Evolutionary conservation across 441 rosid species (phyloP).

Genomic region (Brassica hybrid): DNA sequence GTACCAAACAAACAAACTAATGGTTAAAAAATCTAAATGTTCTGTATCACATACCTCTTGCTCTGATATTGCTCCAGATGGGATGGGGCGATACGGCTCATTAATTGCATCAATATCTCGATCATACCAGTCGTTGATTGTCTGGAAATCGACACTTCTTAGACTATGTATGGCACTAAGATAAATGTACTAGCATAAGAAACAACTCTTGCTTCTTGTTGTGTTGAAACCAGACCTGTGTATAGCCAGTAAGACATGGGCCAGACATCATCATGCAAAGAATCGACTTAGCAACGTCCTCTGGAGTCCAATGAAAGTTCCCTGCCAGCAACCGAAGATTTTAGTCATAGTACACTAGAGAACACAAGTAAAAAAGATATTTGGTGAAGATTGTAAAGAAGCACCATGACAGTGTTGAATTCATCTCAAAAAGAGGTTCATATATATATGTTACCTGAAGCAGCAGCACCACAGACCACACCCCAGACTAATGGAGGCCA

Average conservation of each 20-base stretch:
- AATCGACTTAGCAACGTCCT: conserved; percentile 91
- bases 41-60: conserved; percentile 56
- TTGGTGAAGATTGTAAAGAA: conserved; percentile 3
- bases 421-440: neutral
- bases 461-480: conserved; percentile 98
- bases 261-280: conserved; percentile 97
- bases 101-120: conserved; percentile 97
- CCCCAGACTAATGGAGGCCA: conserved; percentile 99
- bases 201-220: conserved; percentile 3
- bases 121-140: conserved; percentile 93
- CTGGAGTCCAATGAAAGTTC: conserved; percentile 92
- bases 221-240: conserved; percentile 63
- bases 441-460: conserved; percentile 54
- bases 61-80: no score
- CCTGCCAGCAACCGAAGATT: conserved; percentile 50
- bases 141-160: conserved; percentile 52
- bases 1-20: neutral
- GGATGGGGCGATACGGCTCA: conserved; percentile 99
- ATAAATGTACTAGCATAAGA: conserved; percentile 12
- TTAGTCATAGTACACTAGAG: neutral
- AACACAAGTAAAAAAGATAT: neutral
- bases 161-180: conserved; percentile 27
- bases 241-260: conserved; percentile 94
- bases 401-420: neutral
- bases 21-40: neutral